Percentiles rank a stretch among this genome's conserved stretches.
phyloP scores from a whole-genome alignment of 2,329 filamentous ascomycete genomes.

The Curvularia eragrostidis region DNA sequence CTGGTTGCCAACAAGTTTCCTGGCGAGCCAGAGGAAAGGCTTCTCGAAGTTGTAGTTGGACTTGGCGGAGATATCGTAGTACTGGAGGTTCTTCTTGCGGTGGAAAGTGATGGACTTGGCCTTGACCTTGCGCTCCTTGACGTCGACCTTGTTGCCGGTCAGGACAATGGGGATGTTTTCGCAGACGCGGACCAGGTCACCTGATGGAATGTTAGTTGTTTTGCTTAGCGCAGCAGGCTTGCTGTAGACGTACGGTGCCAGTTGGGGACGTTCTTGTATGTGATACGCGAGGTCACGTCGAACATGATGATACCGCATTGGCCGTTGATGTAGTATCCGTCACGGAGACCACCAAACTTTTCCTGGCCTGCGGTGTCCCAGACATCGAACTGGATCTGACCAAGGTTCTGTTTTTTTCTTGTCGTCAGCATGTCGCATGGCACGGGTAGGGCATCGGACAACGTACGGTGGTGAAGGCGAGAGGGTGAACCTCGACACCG shows the following conservation, averaged over 20 bases:
- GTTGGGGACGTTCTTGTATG: conserved; percentile 99
- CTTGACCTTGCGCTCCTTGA: conserved; percentile 99
- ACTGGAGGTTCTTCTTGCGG: conserved; percentile 99
- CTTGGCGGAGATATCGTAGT: conserved; percentile 99
- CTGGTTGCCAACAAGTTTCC: conserved; percentile 97
- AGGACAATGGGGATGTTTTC: conserved; percentile 99
- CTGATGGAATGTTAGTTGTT: conserved; percentile 55
- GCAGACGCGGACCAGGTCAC: conserved; percentile 98
- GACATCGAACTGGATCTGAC: conserved; percentile 97
- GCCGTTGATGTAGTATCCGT: conserved; percentile 99
- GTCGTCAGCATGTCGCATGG: conserved; percentile 30
- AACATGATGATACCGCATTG: conserved; percentile 99
- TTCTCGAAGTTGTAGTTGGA: conserved; percentile 99
- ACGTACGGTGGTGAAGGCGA: conserved; percentile 95
- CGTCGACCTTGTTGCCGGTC: conserved; percentile 99
- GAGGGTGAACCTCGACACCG: conserved; percentile 98
- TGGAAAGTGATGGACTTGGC: conserved; percentile 99
- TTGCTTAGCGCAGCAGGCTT: not conserved
- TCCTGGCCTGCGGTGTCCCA: conserved; percentile 99
- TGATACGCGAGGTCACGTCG: conserved; percentile 98
- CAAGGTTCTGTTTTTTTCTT: conserved; percentile 72
- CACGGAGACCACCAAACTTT: conserved; percentile 99
- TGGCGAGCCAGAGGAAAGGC: conserved; percentile 98
- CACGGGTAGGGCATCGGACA: conserved; percentile 12
- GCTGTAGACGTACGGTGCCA: conserved; percentile 85